Conservation (phyloP, 1,284 basidiomycete genomes). For the Ustilago shanxiensis region DNA sequence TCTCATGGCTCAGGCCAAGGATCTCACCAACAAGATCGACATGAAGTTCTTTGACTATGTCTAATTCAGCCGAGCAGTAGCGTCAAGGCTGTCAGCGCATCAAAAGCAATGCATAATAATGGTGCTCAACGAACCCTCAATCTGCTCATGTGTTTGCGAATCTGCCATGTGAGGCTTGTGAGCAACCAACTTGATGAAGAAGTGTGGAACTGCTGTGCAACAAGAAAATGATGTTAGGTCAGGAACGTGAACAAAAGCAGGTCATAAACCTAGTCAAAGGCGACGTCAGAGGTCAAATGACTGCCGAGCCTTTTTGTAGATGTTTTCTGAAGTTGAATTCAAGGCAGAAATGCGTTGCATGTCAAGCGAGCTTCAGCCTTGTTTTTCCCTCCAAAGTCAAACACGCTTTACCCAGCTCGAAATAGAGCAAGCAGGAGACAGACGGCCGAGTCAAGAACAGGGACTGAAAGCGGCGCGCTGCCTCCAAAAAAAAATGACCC, state of each 20-base stretch:
- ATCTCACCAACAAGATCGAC: slow-evolving; percentile 41
- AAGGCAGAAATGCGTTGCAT: no score
- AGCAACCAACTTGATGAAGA: background rate
- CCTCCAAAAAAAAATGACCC: no score
- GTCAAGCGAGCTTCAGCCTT: background rate
- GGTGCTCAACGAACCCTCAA: no score
- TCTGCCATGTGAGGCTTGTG: background rate
- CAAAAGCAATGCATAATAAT: background rate
- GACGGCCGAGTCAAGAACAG: no score
- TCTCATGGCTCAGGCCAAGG: slow-evolving; percentile 45
- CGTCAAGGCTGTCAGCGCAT: background rate
- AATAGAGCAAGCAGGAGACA: no score
- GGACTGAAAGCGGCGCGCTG: slow-evolving; percentile 1
- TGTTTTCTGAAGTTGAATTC: slow-evolving; percentile 10
- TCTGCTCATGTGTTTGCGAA: background rate
- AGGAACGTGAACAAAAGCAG: background rate
- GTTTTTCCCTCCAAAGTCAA: background rate
- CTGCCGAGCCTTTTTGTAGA: slow-evolving; percentile 8
- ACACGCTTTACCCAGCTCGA: background rate
- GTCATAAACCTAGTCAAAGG: background rate
- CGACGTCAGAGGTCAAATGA: slow-evolving; percentile 13
- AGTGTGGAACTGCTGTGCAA: no score
- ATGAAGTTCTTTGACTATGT: slow-evolving; percentile 50
- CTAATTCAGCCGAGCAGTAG: background rate
- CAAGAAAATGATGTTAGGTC: slow-evolving; percentile 4